These are phyloP conservation scores for Xylariaceae sp. DNA, from an alignment of 2,329 filamentous ascomycete species.

Conservation along the genomic window DNA sequence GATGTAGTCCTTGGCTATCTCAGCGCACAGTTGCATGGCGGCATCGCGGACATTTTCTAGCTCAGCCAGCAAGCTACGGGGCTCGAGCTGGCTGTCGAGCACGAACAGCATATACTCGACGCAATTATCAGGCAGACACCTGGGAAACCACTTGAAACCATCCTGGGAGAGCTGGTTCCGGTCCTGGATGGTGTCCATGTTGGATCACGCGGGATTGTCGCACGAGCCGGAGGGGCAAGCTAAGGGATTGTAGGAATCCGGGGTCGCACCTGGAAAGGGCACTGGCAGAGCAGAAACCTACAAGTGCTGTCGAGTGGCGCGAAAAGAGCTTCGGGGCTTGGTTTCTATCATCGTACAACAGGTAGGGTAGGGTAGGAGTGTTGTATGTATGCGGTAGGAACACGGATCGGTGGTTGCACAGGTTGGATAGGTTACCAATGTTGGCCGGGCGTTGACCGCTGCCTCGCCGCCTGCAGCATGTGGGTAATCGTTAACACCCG, in stretches of 20 bases:
- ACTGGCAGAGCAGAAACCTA: not conserved
- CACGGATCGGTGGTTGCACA: not conserved
- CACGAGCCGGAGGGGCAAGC: not conserved
- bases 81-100: constrained; percentile 52
- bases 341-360: not conserved
- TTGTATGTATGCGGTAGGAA: not conserved
- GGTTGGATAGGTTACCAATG: not conserved
- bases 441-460: not conserved
- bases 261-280: not conserved
- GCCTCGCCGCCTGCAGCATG: not conserved
- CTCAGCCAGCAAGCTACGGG: constrained; percentile 54
- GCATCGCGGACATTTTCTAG: constrained; percentile 70
- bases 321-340: not conserved
- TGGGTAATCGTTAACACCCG: not conserved
- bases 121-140: constrained; percentile 68
- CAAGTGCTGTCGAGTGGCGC: not conserved
- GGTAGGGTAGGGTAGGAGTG: not conserved
- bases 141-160: constrained; percentile 31
- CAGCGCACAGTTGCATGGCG: constrained; percentile 56
- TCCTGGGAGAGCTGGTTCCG: constrained; percentile 27
- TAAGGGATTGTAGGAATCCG: not conserved
- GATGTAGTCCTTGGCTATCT: constrained; percentile 76
- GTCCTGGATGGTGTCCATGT: constrained; percentile 24
- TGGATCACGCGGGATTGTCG: not conserved
- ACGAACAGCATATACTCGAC: constrained; percentile 80